phyloP scores from a whole-genome alignment of 805 yeast species.

The Candida insectalens region DNA sequence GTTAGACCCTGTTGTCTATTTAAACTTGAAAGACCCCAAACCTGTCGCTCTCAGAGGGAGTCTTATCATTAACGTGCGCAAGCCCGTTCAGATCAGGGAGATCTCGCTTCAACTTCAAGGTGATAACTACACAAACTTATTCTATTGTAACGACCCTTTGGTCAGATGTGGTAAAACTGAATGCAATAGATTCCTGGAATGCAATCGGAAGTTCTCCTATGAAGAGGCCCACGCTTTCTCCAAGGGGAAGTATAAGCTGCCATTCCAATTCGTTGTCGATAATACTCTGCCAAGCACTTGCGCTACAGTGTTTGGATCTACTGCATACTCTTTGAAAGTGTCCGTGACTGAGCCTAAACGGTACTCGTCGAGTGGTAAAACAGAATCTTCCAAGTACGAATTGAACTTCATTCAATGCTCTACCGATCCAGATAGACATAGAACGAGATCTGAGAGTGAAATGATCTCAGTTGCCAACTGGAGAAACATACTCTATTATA shows the following conservation, averaged over 20 bases:
- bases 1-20: conserved; percentile 8
- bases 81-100: conserved; percentile 6
- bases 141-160: no score
- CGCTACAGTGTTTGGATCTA: conserved; percentile 12
- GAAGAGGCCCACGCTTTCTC: conserved; percentile 6
- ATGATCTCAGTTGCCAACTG: conserved; percentile 22
- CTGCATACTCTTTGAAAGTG: conserved; percentile 11
- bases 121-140: no score
- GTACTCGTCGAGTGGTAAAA: not conserved
- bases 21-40: conserved; percentile 4
- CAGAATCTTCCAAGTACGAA: not conserved
- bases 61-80: conserved; percentile 11
- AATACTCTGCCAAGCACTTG: conserved; percentile 16
- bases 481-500: conserved; percentile 21
- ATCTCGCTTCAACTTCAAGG: conserved; percentile 11
- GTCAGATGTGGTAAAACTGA: no score
- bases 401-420: conserved; percentile 9
- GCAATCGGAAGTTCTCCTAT: no score
- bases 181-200: no score
- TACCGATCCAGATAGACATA: conserved; percentile 3
- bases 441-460: conserved; percentile 3
- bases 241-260: conserved; percentile 16
- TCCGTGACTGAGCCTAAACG: conserved; percentile 5
- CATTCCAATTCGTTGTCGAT: conserved; percentile 19
- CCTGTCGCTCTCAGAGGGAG: conserved; percentile 15